Evolutionary conservation across 441 rosid species (phyloP), one percentile per base, ranked within the genome.

Genomic region (Brassica balearica): DNA sequence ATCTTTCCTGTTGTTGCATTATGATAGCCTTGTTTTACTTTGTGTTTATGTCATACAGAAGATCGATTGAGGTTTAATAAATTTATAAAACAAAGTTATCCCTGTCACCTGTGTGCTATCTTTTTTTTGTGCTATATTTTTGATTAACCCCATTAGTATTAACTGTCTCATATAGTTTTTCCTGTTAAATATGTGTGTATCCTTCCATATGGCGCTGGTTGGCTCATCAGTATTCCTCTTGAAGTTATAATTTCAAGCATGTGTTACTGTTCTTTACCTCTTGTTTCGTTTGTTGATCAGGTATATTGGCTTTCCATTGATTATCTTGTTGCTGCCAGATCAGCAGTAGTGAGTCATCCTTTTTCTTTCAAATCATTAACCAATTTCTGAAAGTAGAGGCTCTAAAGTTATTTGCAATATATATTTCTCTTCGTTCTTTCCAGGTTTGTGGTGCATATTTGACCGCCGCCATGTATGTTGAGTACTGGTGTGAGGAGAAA

Each of bases 401-500:
- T 71, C 22, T 66, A 27, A 48, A 14, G 29, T 3, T 76, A 73
- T 32, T 72, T 56, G 69, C 74, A 48, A 19, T 72, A 41, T 69
- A 34, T 41, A 68, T 20, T 68, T 46, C 58, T 27, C 63, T 68
- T 72, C 72, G 66, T 77, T 65, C 77, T 72, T 84, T 72, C 32
- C 76, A 96, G 99, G 82, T 78, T 71, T 96, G 94, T 87, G 97
- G 99, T 67, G 89, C 92, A 14, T 88, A 86, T 88, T 92, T 96
- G 84, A 90, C 98, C 56, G 86, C 99, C 55, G 79, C 90, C 74
- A 86, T 96, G 95, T 96, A 91, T 74, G 94, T 93, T 84, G 99
- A 96, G 82, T 84, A 96, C 71, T 96, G 99, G 99, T 93, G 99
- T 84, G 95, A 96, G 86, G 97, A 93, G 84, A 85, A 90, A 83